Percentiles rank a stretch among this genome's conserved stretches.
Evolutionary conservation across 2,329 filamentous ascomycete genomes (phyloP).

Genomic region (Emmonsiellopsis sp.): DNA sequence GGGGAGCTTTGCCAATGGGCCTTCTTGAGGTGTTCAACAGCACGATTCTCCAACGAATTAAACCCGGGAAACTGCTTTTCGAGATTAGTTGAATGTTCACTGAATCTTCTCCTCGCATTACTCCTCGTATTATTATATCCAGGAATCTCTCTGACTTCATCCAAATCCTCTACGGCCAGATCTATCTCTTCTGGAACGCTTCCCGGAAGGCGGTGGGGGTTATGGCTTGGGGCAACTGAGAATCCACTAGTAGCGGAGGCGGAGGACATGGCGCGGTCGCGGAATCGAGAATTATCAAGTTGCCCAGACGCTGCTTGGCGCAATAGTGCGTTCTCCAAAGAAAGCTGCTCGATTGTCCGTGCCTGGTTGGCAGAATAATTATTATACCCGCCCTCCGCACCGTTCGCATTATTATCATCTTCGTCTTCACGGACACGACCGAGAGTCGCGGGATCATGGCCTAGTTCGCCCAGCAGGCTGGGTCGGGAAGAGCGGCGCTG

Average conservation of each 20-base stretch:
- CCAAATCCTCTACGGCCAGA: slow-evolving; percentile 35
- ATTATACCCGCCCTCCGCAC: slow-evolving; percentile 29
- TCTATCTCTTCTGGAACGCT: slow-evolving; percentile 37
- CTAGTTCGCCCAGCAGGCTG: slow-evolving; percentile 37
- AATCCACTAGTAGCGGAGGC: slow-evolving; percentile 27
- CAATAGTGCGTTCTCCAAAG: slow-evolving; percentile 39
- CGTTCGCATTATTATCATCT: slow-evolving; percentile 32
- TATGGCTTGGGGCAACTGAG: slow-evolving; percentile 21
- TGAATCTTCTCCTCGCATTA: slow-evolving; percentile 33
- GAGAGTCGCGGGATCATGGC: slow-evolving; percentile 37
- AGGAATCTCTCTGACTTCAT: slow-evolving; percentile 33
- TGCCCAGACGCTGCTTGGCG: slow-evolving; percentile 35
- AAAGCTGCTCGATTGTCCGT: slow-evolving; percentile 38
- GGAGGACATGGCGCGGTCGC: slow-evolving; percentile 34
- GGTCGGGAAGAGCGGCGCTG: slow-evolving; percentile 69
- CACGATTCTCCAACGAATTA: slow-evolving; percentile 33
- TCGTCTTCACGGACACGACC: slow-evolving; percentile 42
- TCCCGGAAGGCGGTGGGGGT: slow-evolving; percentile 32
- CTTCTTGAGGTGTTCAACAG: slow-evolving; percentile 37
- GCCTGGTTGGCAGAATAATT: slow-evolving; percentile 31
- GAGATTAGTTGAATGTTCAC: slow-evolving; percentile 34
- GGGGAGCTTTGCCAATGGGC: slow-evolving; percentile 44
- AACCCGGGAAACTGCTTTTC: slow-evolving; percentile 33
- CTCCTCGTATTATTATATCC: slow-evolving; percentile 31
- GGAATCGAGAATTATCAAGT: slow-evolving; percentile 25